Percentiles rank a stretch among this genome's conserved stretches.
Conservation (phyloP, 495 filamentous ascomycete species). For the Penicillium crystallinum region DNA sequence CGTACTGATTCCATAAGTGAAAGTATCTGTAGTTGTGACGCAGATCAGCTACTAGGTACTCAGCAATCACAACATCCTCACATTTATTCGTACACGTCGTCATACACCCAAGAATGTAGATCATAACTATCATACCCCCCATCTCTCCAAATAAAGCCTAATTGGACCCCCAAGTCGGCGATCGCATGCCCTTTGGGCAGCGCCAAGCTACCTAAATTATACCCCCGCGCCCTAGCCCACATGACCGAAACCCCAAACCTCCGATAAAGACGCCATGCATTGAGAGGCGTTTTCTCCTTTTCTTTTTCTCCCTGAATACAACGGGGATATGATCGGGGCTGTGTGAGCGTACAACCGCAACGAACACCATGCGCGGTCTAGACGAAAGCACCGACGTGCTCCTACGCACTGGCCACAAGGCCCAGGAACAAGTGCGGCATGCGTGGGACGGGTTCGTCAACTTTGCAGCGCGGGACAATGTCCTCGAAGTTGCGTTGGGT, state of each 20-base stretch:
- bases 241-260: neutral
- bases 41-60: no score
- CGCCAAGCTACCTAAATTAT: neutral
- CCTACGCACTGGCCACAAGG: slow-evolving; percentile 27
- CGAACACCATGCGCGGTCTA: slow-evolving; percentile 28
- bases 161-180: neutral
- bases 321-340: neutral
- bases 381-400: slow-evolving; percentile 25
- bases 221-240: neutral
- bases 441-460: slow-evolving; percentile 60
- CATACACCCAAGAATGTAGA: slow-evolving; percentile 4
- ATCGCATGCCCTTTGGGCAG: neutral
- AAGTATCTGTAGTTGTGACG: no score
- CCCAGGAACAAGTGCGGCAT: slow-evolving; percentile 31
- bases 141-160: neutral
- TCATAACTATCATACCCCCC: neutral
- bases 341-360: neutral
- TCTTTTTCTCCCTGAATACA: neutral
- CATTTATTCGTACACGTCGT: neutral
- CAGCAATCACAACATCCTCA: no score
- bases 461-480: slow-evolving; percentile 69
- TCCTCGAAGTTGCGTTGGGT: slow-evolving; percentile 70
- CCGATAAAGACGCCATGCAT: neutral
- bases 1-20: no score
- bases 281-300: neutral